Evolutionary conservation across 768 basidiomycete species (phyloP).

Genomic region (Boletus vinaceobasis): DNA sequence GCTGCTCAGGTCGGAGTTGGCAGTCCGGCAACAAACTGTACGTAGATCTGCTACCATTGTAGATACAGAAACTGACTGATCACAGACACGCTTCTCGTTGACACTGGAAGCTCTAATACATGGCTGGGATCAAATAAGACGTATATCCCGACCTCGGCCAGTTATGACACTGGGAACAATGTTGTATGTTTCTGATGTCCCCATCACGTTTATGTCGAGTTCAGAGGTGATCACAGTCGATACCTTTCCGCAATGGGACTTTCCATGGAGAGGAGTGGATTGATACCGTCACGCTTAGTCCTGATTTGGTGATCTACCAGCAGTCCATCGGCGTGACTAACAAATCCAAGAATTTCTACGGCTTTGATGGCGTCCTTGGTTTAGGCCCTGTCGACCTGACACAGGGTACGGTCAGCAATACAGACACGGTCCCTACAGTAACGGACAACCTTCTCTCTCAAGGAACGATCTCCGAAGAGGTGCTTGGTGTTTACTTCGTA

Average conservation of each 20-base stretch:
- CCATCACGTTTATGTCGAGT: background rate
- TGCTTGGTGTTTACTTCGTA: slow-evolving; percentile 33
- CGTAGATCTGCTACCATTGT: background rate
- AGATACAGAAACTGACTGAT: background rate
- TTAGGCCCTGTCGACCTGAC: slow-evolving; percentile 35
- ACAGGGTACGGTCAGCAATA: slow-evolving; percentile 14
- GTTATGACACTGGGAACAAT: slow-evolving; percentile 18
- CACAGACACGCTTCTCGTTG: slow-evolving; percentile 27
- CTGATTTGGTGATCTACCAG: background rate
- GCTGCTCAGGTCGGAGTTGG: slow-evolving; percentile 29
- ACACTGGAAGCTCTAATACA: slow-evolving; percentile 33
- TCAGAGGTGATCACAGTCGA: background rate
- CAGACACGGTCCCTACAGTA: slow-evolving; percentile 30
- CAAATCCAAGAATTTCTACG: slow-evolving; percentile 19
- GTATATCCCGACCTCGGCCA: slow-evolving; percentile 12
- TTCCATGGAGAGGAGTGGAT: slow-evolving; percentile 13
- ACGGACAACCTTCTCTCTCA: slow-evolving; percentile 31
- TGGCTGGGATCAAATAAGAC: slow-evolving; percentile 19
- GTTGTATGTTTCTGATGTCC: slow-evolving; percentile 10
- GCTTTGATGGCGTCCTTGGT: slow-evolving; percentile 40
- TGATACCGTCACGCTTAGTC: slow-evolving; percentile 6
- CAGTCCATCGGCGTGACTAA: slow-evolving; percentile 38
- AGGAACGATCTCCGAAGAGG: slow-evolving; percentile 22
- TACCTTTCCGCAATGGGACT: slow-evolving; percentile 6
- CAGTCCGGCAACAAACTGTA: slow-evolving; percentile 26